These are phyloP conservation scores for Vanderwaltozyma yarrowii DNA, from an alignment of 805 yeast species.

Conservation along the genomic window DNA sequence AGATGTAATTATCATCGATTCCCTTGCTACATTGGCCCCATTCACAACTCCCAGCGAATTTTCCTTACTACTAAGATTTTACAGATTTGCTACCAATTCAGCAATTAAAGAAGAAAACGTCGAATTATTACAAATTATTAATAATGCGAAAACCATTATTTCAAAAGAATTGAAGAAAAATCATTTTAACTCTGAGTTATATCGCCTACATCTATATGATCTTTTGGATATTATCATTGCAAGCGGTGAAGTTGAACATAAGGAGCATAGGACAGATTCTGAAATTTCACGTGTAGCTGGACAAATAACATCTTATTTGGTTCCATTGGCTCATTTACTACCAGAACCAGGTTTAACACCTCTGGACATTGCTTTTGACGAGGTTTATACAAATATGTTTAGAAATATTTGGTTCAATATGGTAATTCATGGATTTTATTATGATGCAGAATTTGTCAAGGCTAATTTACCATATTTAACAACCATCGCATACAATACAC, in stretches of 20 bases:
- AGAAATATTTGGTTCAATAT: conserved; percentile 91
- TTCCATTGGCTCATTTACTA: conserved; percentile 65
- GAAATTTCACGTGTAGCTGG: conserved; percentile 63
- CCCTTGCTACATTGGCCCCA: conserved; percentile 54
- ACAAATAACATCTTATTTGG: conserved; percentile 52
- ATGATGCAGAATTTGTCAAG: conserved; percentile 43
- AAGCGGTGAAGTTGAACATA: conserved; percentile 67
- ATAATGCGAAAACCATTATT: conserved; percentile 41
- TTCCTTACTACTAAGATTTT: conserved; percentile 46
- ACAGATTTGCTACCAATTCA: conserved; percentile 38
- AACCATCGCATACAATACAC: conserved; percentile 75
- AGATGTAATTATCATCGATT: conserved; percentile 47
- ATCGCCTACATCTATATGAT: conserved; percentile 49
- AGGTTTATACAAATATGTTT: conserved; percentile 47
- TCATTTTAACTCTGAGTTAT: conserved; percentile 33
- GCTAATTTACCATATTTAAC: conserved; percentile 41
- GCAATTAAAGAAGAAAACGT: conserved; percentile 36
- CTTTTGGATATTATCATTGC: conserved; percentile 56
- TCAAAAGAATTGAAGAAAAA: conserved; percentile 27
- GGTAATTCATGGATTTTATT: conserved; percentile 82
- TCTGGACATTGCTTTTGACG: conserved; percentile 29
- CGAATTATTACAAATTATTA: conserved; percentile 32
- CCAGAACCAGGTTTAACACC: conserved; percentile 47
- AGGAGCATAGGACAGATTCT: conserved; percentile 67
- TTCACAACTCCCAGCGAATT: conserved; percentile 58